Conservation (phyloP, 345 rosid genomes). For the Pelargonium nanum region DNA sequence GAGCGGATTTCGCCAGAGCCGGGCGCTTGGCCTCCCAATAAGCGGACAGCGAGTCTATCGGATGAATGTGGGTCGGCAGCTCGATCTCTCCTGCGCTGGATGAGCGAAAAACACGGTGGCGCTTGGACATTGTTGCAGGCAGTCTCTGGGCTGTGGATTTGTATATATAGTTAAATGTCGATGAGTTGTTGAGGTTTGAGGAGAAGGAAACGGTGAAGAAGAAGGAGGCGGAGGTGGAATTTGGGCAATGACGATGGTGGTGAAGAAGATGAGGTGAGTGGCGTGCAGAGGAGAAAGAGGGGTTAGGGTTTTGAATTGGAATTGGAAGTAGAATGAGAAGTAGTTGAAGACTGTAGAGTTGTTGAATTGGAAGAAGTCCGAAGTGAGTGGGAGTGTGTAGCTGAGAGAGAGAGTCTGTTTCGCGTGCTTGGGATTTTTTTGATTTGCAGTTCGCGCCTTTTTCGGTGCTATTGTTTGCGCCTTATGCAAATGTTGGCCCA, state of each 20-base stretch:
- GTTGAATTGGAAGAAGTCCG: neutral
- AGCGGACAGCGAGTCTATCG: neutral
- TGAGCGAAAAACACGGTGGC: constrained; percentile 1
- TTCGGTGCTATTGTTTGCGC: no score
- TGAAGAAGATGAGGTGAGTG: no score
- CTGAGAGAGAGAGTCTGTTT: neutral
- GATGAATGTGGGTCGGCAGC: neutral
- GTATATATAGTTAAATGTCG: no score
- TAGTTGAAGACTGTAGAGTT: no score
- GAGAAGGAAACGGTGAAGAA: neutral
- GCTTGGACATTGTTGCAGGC: neutral
- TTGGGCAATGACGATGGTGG: no score
- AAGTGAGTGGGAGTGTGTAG: neutral
- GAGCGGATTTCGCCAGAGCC: neutral
- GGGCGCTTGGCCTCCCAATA: constrained; percentile 1
- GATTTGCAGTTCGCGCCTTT: neutral
- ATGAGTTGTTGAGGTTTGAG: neutral
- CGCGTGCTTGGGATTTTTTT: neutral
- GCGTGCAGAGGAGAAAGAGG: no score
- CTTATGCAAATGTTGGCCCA: no score
- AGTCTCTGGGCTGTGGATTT: no score
- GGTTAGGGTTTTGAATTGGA: neutral
- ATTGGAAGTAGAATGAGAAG: neutral
- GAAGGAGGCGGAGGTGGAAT: neutral
- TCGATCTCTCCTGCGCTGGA: constrained; percentile 14